A percentile compares a stretch with the other conserved stretches of the same genome.
phyloP scores from a whole-genome alignment of 495 filamentous ascomycete genomes.

The Neurospora pannonica region DNA sequence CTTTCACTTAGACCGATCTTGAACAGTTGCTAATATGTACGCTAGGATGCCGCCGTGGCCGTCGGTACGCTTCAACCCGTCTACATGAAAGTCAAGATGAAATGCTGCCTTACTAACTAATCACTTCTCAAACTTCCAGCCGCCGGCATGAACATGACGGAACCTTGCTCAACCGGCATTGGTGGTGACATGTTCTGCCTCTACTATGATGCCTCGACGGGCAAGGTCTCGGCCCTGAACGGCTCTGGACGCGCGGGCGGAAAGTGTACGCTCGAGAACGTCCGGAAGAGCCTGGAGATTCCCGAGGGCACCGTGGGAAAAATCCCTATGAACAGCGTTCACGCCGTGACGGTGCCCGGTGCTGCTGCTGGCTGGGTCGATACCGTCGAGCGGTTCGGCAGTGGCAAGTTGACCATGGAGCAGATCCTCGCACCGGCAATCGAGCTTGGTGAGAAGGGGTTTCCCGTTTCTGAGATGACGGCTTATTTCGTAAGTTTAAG shows the following conservation, averaged over 20 bases:
- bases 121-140: constrained; percentile 31
- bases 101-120: background rate
- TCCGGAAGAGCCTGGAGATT: constrained; percentile 61
- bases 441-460: constrained; percentile 78
- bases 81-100: background rate
- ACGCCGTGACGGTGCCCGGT: constrained; percentile 79
- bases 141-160: constrained; percentile 85
- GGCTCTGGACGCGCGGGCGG: constrained; percentile 75
- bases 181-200: constrained; percentile 98
- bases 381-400: constrained; percentile 83
- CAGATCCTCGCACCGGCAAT: constrained; percentile 80
- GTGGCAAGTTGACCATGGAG: constrained; percentile 67
- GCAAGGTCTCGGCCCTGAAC: constrained; percentile 76
- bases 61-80: constrained; percentile 18
- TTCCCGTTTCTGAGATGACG: constrained; percentile 75
- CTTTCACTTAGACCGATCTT: constrained; percentile 2
- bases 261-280: constrained; percentile 56
- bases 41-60: constrained; percentile 86
- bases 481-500: constrained; percentile 53
- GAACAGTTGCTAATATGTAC: constrained; percentile 2
- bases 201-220: constrained; percentile 76
- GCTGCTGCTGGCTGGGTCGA: constrained; percentile 94
- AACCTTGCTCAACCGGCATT: constrained; percentile 90
- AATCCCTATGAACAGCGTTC: constrained; percentile 69
- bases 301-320: constrained; percentile 47